Base-by-base conservation (phyloP, 768 basidiomycete species). In the Suillus americanus region DNA sequence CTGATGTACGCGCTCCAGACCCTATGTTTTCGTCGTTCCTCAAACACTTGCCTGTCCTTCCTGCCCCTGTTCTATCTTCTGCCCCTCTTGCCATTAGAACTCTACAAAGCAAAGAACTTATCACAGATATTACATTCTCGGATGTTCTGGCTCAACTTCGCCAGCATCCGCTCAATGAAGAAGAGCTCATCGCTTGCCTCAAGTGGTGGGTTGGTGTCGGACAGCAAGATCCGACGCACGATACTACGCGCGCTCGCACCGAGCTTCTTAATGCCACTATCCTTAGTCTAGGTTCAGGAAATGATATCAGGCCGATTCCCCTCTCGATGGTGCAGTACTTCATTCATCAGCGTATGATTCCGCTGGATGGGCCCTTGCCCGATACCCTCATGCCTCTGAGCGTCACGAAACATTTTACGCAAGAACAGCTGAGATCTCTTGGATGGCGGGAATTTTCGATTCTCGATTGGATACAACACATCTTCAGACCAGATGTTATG, bases 101-200 rank as follows among this genome's bases (percentile, higher is more conserved):
- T 5, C 76, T 97, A 12, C 85, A 88, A 62, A 77, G 78, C 43
- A 81, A 87, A 48, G 85, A 84, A 3, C 78, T 95, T 77, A 81
- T 98, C 23, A 87, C 86, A 60, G 79, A 86, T 16, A 90, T 97
- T 63, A 85, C 86, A 0, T 92, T 97, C 70, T 79, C 84, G 33
- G 97, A 99, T 74, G 90, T 99, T 18, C 78, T 98, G 48, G 78
- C 81, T 45, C 92, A 97, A 72, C 81, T 99, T 18, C 83, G 85
- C 14, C 75, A 82, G 6, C 81, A 91, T 18, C 89, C 95, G 5
- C 81, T 99, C 30, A 73, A 75, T 5, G 85, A 92, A 71, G 77
- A 80, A 6, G 93, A 98, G 71, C 89, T 91, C 77, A 73, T 89
- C n/a, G 88, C 87, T 3, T 95, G 92, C 75, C 78, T 98, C 66